Evolutionary conservation across 108 stramenopile species (phyloP), one percentile per base, ranked within the genome.

Genomic region (Parmales sp.): DNA sequence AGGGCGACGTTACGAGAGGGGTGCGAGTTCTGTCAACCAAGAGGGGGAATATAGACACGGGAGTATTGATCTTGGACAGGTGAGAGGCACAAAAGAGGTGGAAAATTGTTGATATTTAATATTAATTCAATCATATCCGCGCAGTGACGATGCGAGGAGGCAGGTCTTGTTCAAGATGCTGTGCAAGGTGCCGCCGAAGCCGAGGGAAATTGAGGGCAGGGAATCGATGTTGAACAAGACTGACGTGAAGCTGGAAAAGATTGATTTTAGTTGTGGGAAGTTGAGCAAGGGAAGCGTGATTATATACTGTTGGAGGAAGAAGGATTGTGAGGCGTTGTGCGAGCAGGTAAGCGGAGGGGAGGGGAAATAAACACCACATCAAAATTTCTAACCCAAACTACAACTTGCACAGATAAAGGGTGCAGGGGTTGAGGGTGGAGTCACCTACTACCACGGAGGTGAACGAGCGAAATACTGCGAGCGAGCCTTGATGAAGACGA

Each of bases 231-330:
- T n/a, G n/a, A n/a, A n/a, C n/a, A n/a, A 71, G 39, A 20, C 23
- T 68, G 64, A 65, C 2, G 39, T 29, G 9, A 23, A 65, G 19
- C 26, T 65, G 39, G 16, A 9, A n/a, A 65, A 65, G 64, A 16
- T 41, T 37, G 38, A 78, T 51, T 37, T 45, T 77, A 68, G 75
- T 37, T 72, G 69, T 38, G 92, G 92, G 41, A 73, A 70, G 37
- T 68, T 93, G 28, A 74, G 83, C 45, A 72, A 74, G 37, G 92
- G 88, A 0, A 84, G 78, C 67, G 86, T 86, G 13, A 95, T 95
- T 72, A 84, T 95, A 1, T 95, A 95, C 69, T 90, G 92, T 1
- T 95, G 90, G 93, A 82, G 89, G 19, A 85, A 90, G 51, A 75
- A 75, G 23, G 90, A 95, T 69, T 82, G 89, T 8, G 90, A 95